Conservation (phyloP, 1,284 basidiomycete genomes). For the Ustilago cynodontis region DNA sequence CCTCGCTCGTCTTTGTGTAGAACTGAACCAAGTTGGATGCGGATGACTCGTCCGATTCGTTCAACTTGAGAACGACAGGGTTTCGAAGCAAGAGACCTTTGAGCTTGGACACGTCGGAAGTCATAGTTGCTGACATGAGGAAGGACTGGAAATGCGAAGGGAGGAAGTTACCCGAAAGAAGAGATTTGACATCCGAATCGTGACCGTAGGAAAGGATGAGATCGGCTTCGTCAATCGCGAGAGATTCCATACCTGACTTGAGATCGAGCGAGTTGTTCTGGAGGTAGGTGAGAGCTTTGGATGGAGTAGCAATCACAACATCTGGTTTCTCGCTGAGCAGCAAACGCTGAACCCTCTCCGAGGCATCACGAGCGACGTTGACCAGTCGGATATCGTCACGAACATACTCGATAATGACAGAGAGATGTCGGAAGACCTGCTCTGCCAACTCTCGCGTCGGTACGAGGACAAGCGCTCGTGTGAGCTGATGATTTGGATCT, state of each 20-base stretch:
- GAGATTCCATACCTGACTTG: constrained; percentile 77
- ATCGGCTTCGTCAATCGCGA: constrained; percentile 98
- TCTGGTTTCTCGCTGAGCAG: constrained; percentile 91
- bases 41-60: constrained; percentile 42
- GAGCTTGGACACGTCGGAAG: constrained; percentile 90
- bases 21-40: constrained; percentile 60
- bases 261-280: constrained; percentile 76
- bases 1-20: constrained; percentile 76
- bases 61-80: constrained; percentile 77
- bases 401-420: constrained; percentile 79
- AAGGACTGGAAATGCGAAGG: constrained; percentile 93
- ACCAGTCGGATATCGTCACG: constrained; percentile 78
- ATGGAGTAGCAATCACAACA: constrained; percentile 90
- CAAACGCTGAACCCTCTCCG: constrained; percentile 82
- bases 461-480: constrained; percentile 87
- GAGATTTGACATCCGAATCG: constrained; percentile 85
- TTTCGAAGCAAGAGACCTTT: constrained; percentile 88
- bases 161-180: constrained; percentile 79
- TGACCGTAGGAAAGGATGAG: constrained; percentile 97
- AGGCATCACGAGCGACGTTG: constrained; percentile 78
- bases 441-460: constrained; percentile 94
- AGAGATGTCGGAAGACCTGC: constrained; percentile 84
- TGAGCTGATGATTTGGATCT: constrained; percentile 75
- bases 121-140: constrained; percentile 98
- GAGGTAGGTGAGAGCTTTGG: constrained; percentile 82